Conservation (phyloP, 495 filamentous ascomycete species). For the Trichoderma asperelloides region DNA sequence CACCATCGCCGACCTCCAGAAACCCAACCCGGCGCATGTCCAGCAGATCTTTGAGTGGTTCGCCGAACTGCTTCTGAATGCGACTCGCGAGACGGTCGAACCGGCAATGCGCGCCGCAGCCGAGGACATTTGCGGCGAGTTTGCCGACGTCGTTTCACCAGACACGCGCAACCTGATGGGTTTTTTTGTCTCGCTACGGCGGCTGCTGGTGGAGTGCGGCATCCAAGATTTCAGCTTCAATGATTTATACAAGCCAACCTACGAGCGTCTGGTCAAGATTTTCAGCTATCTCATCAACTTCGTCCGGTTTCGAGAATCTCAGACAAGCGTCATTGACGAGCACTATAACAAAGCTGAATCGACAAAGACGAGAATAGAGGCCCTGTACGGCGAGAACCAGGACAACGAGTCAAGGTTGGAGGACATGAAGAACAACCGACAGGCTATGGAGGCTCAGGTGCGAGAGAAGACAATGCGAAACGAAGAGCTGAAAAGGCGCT, state of each 20-base stretch:
- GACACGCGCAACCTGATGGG: constrained; percentile 90
- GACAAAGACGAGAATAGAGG: constrained; percentile 77
- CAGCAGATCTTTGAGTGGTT: constrained; percentile 98
- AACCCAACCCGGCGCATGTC: constrained; percentile 85
- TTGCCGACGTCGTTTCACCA: constrained; percentile 68
- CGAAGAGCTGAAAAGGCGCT: constrained; percentile 68
- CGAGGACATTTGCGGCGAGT: constrained; percentile 72
- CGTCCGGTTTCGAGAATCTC: constrained; percentile 87
- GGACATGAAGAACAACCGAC: constrained; percentile 68
- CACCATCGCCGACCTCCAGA: constrained; percentile 78
- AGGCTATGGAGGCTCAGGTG: constrained; percentile 67
- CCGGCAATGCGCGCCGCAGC: constrained; percentile 87
- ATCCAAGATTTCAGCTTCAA: constrained; percentile 88
- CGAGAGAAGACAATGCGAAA: constrained; percentile 75
- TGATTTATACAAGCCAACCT: constrained; percentile 81
- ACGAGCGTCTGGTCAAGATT: constrained; percentile 78
- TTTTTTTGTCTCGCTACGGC: constrained; percentile 73
- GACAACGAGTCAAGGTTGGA: constrained; percentile 71
- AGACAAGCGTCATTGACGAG: constrained; percentile 75
- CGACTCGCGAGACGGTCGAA: constrained; percentile 81
- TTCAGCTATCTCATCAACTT: constrained; percentile 98
- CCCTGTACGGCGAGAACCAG: constrained; percentile 77
- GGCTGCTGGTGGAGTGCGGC: constrained; percentile 75
- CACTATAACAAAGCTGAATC: constrained; percentile 84
- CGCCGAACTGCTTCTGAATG: constrained; percentile 84